Conservation (phyloP, 2,329 filamentous ascomycete species). For the Aspergillus sp. region DNA sequence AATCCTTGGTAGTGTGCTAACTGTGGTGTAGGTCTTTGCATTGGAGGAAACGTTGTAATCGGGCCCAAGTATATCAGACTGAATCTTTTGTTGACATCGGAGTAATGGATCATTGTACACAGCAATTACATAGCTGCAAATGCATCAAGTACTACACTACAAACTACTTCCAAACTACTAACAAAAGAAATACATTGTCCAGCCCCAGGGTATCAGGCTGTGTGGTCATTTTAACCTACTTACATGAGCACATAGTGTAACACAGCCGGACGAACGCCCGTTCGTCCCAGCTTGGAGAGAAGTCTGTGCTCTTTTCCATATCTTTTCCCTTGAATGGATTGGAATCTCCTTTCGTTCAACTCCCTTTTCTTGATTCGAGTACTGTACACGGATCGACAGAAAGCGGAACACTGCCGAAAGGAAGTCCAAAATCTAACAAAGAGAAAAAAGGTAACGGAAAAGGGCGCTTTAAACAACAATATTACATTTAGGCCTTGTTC, state of each 20-base stretch:
- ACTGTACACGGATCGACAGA: conserved; percentile 40
- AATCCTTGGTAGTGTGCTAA: not conserved
- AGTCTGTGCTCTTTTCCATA: conserved; percentile 15
- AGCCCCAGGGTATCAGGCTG: conserved; percentile 32
- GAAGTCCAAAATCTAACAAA: conserved; percentile 29
- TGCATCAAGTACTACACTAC: not conserved
- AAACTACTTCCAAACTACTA: conserved; percentile 3
- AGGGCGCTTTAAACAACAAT: conserved; percentile 39
- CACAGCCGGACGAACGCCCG: conserved; percentile 27
- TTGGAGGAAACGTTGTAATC: not conserved
- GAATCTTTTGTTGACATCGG: not conserved
- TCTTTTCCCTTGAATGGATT: conserved; percentile 14
- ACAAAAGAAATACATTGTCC: conserved; percentile 31
- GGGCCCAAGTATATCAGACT: not conserved
- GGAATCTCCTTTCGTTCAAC: conserved; percentile 22
- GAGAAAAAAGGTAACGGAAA: conserved; percentile 20
- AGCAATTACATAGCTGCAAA: not conserved
- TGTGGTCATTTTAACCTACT: conserved; percentile 39
- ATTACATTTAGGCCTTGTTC: conserved; percentile 49
- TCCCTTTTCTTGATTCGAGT: conserved; percentile 38
- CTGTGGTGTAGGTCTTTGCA: not conserved
- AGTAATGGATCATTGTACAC: not conserved
- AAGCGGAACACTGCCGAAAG: conserved; percentile 35
- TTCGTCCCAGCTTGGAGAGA: conserved; percentile 26
- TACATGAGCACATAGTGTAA: conserved; percentile 42